A percentile compares a stretch with the other conserved stretches of the same genome.
Evolutionary conservation across 202 grass and related monocot genomes (phyloP).

Genomic region (Brachypodium distachyon): DNA sequence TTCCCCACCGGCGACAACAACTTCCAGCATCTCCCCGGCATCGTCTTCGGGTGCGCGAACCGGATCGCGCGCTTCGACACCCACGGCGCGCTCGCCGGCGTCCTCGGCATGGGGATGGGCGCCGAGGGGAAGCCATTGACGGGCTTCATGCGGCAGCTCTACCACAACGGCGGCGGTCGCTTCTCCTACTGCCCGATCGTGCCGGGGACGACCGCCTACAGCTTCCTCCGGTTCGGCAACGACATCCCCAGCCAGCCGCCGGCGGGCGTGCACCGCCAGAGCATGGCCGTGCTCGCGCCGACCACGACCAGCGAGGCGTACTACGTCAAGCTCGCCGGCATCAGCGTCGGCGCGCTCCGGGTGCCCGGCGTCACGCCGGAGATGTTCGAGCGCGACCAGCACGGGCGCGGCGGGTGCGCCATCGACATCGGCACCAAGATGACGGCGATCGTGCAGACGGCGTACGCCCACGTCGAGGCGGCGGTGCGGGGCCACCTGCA

Average conservation of each 20-base stretch:
- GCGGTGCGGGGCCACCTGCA: background rate
- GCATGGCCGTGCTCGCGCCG: background rate
- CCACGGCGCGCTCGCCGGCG: background rate
- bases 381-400: background rate
- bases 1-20: background rate
- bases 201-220: background rate
- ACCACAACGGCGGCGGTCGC: background rate
- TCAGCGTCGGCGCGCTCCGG: background rate
- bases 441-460: background rate
- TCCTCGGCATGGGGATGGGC: background rate
- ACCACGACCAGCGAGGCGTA: background rate
- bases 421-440: background rate
- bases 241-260: background rate
- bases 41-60: background rate
- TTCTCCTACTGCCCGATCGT: background rate
- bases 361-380: background rate
- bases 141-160: background rate
- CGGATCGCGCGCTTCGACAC: background rate
- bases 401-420: background rate
- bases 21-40: background rate
- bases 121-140: background rate
- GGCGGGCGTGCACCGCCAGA: background rate
- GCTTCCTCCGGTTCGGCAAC: background rate
- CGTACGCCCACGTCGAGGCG: background rate
- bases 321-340: background rate